phyloP scores from a whole-genome alignment of 179 eudicot genomes.

The Actinidia chinensis region DNA sequence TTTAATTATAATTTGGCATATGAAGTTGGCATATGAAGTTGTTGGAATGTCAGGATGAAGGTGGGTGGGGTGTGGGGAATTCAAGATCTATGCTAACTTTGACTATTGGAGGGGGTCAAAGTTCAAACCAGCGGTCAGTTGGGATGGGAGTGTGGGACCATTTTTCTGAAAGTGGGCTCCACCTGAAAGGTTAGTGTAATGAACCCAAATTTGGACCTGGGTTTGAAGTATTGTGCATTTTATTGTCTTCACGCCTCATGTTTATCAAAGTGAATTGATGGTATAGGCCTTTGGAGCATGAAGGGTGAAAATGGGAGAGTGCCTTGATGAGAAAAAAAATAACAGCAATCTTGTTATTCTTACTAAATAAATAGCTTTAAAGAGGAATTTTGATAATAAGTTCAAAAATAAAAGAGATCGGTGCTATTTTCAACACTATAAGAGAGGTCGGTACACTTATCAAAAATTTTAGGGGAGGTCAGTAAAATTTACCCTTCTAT shows the following conservation, averaged over 20 bases:
- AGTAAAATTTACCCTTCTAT: too few species aligned
- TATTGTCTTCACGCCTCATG: neutral
- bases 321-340: too few species aligned
- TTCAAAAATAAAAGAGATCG: too few species aligned
- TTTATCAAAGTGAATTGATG: neutral
- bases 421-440: too few species aligned
- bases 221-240: neutral
- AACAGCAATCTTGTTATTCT: too few species aligned
- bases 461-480: too few species aligned
- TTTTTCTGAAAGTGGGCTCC: slow-evolving; percentile 10
- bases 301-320: neutral
- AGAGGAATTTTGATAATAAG: too few species aligned
- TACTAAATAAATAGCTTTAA: too few species aligned
- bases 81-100: neutral
- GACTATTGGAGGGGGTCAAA: neutral
- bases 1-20: neutral
- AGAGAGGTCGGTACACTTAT: too few species aligned
- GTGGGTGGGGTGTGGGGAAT: neutral
- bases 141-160: slow-evolving; percentile 5
- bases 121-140: slow-evolving; percentile 12
- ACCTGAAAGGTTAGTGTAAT: neutral
- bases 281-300: too few species aligned
- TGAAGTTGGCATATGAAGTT: neutral
- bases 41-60: slow-evolving; percentile 4
- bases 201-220: neutral